phyloP scores from a whole-genome alignment of 805 yeast species.

The Suhomyces kilbournensis region DNA sequence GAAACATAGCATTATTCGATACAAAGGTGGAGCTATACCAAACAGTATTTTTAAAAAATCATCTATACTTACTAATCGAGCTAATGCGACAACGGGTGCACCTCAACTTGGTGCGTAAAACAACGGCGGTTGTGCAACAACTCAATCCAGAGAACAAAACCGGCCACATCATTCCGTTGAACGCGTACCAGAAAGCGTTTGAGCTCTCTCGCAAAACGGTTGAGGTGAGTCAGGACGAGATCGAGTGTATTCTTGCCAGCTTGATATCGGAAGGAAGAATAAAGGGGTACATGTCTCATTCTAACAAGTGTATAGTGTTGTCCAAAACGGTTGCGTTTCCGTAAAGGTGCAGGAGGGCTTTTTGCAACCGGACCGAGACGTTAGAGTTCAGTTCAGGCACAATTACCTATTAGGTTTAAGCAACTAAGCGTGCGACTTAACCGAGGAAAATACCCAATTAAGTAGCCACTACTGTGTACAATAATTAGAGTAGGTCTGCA shows the following conservation, averaged over 20 bases:
- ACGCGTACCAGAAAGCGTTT: conserved; percentile 43
- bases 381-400: neutral
- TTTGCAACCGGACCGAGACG: neutral
- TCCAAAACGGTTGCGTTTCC: conserved; percentile 79
- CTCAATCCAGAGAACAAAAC: conserved; percentile 24
- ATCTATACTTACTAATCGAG: conserved; percentile 59
- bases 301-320: conserved; percentile 67
- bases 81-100: conserved; percentile 50
- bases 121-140: conserved; percentile 19
- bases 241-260: conserved; percentile 69
- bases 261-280: conserved; percentile 57
- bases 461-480: neutral
- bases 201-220: conserved; percentile 22
- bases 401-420: neutral
- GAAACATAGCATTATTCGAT: conserved; percentile 57
- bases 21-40: conserved; percentile 43
- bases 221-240: conserved; percentile 24
- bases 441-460: neutral
- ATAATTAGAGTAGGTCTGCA: neutral
- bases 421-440: neutral
- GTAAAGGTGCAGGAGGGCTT: neutral
- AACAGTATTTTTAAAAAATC: conserved; percentile 50
- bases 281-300: conserved; percentile 82
- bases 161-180: conserved; percentile 39
- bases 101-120: conserved; percentile 47